These are phyloP conservation scores for Trichoderma sp. DNA, from an alignment of 2,329 filamentous ascomycete species.

Conservation along the genomic window DNA sequence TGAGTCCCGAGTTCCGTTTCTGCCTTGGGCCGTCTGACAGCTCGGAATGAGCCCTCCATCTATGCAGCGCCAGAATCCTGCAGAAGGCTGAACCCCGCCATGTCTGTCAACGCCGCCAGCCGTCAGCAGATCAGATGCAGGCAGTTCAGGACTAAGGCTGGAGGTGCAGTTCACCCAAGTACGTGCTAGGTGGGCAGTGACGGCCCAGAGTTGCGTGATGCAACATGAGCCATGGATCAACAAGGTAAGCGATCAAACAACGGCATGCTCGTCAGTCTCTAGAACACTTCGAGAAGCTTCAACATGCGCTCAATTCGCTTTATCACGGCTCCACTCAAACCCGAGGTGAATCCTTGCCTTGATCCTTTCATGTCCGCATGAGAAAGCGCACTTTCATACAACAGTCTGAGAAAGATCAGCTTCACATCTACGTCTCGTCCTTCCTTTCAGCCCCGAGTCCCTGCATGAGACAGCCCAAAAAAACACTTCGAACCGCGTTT, in stretches of 20 bases:
- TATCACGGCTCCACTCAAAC: background rate
- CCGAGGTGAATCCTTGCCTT: background rate
- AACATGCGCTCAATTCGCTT: background rate
- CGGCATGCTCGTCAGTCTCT: background rate
- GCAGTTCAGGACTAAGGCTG: background rate
- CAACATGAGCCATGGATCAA: background rate
- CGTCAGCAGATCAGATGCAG: background rate
- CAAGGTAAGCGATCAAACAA: conserved; percentile 2
- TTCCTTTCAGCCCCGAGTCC: conserved; percentile 5
- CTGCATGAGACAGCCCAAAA: conserved; percentile 4
- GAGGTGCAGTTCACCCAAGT: too few species aligned
- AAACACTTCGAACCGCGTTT: background rate
- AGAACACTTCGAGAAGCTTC: conserved; percentile 7
- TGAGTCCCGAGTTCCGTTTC: background rate
- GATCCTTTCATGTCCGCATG: background rate
- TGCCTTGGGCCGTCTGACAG: conserved; percentile 10
- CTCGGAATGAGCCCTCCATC: background rate
- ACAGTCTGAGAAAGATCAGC: background rate
- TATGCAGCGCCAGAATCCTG: conserved; percentile 11
- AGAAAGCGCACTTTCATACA: background rate
- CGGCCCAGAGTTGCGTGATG: conserved; percentile 4
- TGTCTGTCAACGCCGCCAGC: background rate
- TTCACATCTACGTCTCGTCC: background rate
- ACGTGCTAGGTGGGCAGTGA: background rate
- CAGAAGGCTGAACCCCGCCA: conserved; percentile 22